Conservation (phyloP, 768 basidiomycete genomes). For the Suillus subaureus region DNA sequence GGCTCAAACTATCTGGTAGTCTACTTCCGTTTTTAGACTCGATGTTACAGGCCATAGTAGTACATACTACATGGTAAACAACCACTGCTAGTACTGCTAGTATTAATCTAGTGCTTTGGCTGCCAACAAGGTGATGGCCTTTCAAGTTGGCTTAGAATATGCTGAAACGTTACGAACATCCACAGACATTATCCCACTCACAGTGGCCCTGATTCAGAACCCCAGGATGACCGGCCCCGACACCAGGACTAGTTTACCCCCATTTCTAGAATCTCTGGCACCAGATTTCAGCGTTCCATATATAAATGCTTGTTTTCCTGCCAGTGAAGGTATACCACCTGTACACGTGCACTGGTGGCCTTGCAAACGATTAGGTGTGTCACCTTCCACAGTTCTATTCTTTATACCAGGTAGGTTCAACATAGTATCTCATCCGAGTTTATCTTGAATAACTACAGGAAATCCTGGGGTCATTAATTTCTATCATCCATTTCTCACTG, state of each 20-base stretch:
- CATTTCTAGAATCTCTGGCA: background rate
- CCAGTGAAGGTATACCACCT: constrained; percentile 30
- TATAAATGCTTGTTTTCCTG: constrained; percentile 12
- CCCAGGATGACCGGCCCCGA: background rate
- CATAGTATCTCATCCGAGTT: background rate
- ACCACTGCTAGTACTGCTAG: background rate
- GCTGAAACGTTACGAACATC: background rate
- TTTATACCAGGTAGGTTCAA: constrained; percentile 50
- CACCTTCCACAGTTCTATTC: constrained; percentile 38
- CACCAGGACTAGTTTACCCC: background rate
- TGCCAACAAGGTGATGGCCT: background rate
- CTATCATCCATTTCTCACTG: constrained; percentile 65
- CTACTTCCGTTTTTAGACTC: background rate
- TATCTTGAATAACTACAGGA: constrained; percentile 29
- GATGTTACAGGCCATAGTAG: no score
- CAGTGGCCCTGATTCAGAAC: background rate
- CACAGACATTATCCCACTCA: no score
- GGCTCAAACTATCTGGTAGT: background rate
- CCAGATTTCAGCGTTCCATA: constrained; percentile 7
- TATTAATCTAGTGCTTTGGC: background rate
- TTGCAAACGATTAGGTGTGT: constrained; percentile 18
- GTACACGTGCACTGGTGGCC: constrained; percentile 61
- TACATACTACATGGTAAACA: no score
- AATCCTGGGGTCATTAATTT: constrained; percentile 68
- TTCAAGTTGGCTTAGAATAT: no score